Percentiles rank a stretch among this genome's conserved stretches.
phyloP scores from a whole-genome alignment of 208 protist genomes.

The Zelonia costaricensis region DNA sequence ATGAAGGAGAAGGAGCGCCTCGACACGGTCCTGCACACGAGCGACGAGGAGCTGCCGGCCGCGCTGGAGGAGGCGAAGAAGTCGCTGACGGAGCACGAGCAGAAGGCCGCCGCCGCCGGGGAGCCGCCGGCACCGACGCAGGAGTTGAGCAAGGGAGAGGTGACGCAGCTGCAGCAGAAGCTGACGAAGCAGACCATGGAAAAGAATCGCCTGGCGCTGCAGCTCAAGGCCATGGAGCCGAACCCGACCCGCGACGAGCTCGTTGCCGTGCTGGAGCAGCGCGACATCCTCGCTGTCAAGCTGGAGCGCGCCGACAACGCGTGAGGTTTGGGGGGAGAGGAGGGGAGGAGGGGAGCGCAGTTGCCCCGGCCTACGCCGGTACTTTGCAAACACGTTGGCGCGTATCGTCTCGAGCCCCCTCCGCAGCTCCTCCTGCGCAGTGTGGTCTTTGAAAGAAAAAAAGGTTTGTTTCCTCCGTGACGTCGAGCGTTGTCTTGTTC shows the following conservation, averaged over 20 bases:
- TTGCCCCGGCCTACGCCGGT: no score
- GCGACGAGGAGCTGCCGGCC: conserved; percentile 63
- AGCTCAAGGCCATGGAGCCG: conserved; percentile 77
- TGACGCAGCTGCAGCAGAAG: conserved; percentile 82
- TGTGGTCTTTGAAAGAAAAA: no score
- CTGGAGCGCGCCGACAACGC: conserved; percentile 34
- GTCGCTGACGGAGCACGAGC: conserved; percentile 42
- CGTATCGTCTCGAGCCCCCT: no score
- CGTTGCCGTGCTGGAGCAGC: conserved; percentile 46
- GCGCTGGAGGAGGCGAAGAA: conserved; percentile 53
- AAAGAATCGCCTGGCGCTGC: conserved; percentile 66
- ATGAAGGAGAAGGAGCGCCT: conserved; percentile 74
- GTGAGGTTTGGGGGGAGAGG: neutral
- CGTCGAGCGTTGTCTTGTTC: no score
- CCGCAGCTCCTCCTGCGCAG: no score
- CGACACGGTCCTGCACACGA: conserved; percentile 54
- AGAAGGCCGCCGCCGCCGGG: conserved; percentile 20
- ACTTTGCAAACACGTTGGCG: no score
- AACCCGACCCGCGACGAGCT: conserved; percentile 58
- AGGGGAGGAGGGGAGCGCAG: neutral
- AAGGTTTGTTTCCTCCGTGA: no score
- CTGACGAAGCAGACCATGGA: conserved; percentile 77
- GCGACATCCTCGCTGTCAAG: conserved; percentile 48
- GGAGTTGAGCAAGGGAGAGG: conserved; percentile 57
- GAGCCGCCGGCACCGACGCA: conserved; percentile 14